Base-by-base conservation (phyloP, 176 grass and related monocot genomes). In the Zoysia pacifica region DNA sequence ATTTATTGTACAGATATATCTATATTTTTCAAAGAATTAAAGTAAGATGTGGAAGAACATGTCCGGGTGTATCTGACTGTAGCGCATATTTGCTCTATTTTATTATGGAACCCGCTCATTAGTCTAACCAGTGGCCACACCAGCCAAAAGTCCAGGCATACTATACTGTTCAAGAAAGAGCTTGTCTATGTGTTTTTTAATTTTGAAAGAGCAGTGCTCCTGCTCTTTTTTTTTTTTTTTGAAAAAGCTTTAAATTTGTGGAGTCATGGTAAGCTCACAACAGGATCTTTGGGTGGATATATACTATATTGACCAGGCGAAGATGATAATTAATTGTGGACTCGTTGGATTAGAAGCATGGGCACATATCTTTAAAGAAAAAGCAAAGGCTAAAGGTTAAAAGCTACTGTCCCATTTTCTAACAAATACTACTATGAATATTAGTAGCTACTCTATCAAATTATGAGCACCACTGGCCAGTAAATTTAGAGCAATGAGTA, bases 111-210 rank as follows among this genome's bases (percentile, higher is more conserved):
- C 28, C 28, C 28, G 28, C 28, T 28, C 28, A 28, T 80, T 64
- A 5, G 9, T 75, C 16, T 41, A 19, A 41, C 69, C 79, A 64
- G 70, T 47, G 48, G 60, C 47, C 43, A 59, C 4, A 39, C 55
- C 54, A 64, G 54, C 76, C 81, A 88, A 89, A 70, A 45, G 66
- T 47, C 20, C 20, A 63, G 77, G 48, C 69, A 76, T 84, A 28
- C 28, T 28, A 28, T 0, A 28, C 28, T 84, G 65, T 78, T 59
- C 12, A 72, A 66, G 72, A 48, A 56, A 82, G 11, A 71, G 65
- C 56, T 58, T 63, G 55, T 70, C 65, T 77, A 5, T 65, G 78
- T 48, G 65, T 65, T 18, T 18, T 77, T 65, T 65, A 56, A 63
- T 52, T 63, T 54, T 81, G 53, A 70, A 86, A 61, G 74, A 53